Evolutionary conservation across 371 early-diverging fungal species (phyloP), one percentile per base, ranked within the genome.

Genomic region (Syncephalis fuscata): DNA sequence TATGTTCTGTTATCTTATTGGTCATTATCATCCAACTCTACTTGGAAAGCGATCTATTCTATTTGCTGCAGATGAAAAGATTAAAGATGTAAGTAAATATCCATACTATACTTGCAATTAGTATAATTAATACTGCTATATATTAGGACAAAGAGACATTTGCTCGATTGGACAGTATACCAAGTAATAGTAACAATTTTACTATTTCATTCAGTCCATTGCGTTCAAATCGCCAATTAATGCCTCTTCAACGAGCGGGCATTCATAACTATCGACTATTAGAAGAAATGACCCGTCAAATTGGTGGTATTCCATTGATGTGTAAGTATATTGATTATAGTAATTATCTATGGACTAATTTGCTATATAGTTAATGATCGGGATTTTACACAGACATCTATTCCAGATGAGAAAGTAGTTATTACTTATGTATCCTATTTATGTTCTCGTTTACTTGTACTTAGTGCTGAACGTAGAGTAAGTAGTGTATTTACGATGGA

Each of bases 351-450:
- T 2, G 11, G 7, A 20, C 1, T 20, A 21, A 4, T 8, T 25
- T 27, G 3, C 36, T 27, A 11, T 19, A 41, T 39, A 62, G 59
- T 62, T 32, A 56, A 59, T 21, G 54, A 62, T 42, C 36, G 53
- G 20, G 62, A 62, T 26, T 50, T 59, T 52, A 54, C 57, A 9
- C 48, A 53, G n/a, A 48, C 59, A 16, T 59, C 59, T 17, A 50
- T 59, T 4, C 63, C 60, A 1, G 63, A 63, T 21, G 63, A 63
- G 38, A 63, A 63, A 49, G 60, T 60, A 0, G 60, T 63, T n/a
- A 63, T 63, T 36, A 20, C 58, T 17, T 63, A 57, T 48, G 58
- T 63, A 22, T 53, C 60, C 0, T 63, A 63, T 37, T 53, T 63
- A 14, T 59, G 60, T 39, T 56, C 58, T 10, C 52, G 63, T 14